Evolutionary conservation across 75 land plant species (phyloP).

Genomic region (Cunninghamia lanceolata): DNA sequence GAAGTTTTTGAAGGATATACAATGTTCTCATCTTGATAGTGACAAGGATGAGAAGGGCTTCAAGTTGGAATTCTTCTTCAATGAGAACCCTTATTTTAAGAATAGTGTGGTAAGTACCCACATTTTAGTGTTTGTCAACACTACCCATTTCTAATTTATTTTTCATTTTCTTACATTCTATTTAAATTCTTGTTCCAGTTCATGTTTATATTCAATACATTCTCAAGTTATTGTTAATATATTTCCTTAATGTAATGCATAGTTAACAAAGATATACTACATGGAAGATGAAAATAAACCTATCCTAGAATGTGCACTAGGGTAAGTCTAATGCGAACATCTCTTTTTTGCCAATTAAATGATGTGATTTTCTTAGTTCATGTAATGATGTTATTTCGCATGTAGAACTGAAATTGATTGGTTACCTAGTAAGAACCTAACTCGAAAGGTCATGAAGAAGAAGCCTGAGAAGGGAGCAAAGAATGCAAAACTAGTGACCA

Average conservation of each 20-base stretch:
- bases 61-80: constrained; percentile 45
- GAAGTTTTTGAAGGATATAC: constrained; percentile 44
- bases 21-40: constrained; percentile 31
- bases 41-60: constrained; percentile 54
- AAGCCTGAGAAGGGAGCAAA: constrained; percentile 57
- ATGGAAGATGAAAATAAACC: constrained; percentile 40
- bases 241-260: not conserved
- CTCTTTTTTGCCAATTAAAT: not conserved
- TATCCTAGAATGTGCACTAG: constrained; percentile 22
- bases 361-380: not conserved
- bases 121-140: not conserved
- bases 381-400: not conserved
- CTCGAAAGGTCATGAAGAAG: constrained; percentile 49
- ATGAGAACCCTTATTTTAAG: constrained; percentile 44
- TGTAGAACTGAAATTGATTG: constrained; percentile 57
- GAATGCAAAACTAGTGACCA: constrained; percentile 48
- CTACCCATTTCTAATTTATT: not conserved
- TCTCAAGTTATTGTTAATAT: not conserved
- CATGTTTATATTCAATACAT: not conserved
- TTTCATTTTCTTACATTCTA: not conserved
- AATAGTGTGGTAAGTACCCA: constrained; percentile 28
- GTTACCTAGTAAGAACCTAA: constrained; percentile 47
- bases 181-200: not conserved
- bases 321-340: constrained; percentile 15
- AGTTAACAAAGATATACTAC: constrained; percentile 31